phyloP scores from a whole-genome alignment of 2,329 filamentous ascomycete species.

The Pseudogymnoascus verrucosus region DNA sequence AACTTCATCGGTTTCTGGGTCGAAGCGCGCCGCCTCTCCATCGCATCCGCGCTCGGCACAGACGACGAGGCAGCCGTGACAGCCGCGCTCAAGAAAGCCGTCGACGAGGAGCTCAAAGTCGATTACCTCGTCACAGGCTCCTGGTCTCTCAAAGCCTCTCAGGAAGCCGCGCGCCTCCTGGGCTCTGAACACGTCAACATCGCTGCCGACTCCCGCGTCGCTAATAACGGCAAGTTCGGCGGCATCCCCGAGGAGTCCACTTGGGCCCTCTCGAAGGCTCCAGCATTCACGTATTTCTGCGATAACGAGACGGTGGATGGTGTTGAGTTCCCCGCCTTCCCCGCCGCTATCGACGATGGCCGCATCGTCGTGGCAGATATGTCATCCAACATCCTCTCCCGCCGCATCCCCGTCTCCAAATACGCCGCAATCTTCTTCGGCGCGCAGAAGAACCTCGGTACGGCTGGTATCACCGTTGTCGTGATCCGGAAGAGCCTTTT shows the following conservation, averaged over 20 bases:
- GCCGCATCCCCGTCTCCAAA: slow-evolving; percentile 67
- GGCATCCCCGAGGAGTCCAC: slow-evolving; percentile 67
- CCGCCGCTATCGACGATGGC: slow-evolving; percentile 55
- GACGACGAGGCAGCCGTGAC: slow-evolving; percentile 45
- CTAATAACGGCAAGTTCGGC: slow-evolving; percentile 75
- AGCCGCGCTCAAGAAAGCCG: slow-evolving; percentile 51
- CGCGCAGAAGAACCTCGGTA: slow-evolving; percentile 89
- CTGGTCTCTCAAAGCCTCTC: slow-evolving; percentile 83
- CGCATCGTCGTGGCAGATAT: slow-evolving; percentile 85
- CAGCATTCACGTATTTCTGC: slow-evolving; percentile 78
- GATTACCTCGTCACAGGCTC: slow-evolving; percentile 89
- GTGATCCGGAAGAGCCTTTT: slow-evolving; percentile 77
- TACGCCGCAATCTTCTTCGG: slow-evolving; percentile 85
- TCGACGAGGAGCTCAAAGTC: slow-evolving; percentile 64
- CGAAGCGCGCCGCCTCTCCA: slow-evolving; percentile 52
- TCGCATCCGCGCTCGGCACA: slow-evolving; percentile 46
- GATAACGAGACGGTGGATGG: slow-evolving; percentile 94
- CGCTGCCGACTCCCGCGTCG: slow-evolving; percentile 57
- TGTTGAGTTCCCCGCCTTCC: slow-evolving; percentile 76
- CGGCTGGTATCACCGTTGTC: slow-evolving; percentile 76
- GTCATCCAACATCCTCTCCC: slow-evolving; percentile 86
- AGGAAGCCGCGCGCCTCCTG: slow-evolving; percentile 71
- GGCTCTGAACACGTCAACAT: slow-evolving; percentile 76
- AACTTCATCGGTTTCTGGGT: slow-evolving; percentile 83
- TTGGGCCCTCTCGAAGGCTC: slow-evolving; percentile 64